Evolutionary conservation across 306 rosid species (phyloP).

Genomic region (Dryas drummondii): DNA sequence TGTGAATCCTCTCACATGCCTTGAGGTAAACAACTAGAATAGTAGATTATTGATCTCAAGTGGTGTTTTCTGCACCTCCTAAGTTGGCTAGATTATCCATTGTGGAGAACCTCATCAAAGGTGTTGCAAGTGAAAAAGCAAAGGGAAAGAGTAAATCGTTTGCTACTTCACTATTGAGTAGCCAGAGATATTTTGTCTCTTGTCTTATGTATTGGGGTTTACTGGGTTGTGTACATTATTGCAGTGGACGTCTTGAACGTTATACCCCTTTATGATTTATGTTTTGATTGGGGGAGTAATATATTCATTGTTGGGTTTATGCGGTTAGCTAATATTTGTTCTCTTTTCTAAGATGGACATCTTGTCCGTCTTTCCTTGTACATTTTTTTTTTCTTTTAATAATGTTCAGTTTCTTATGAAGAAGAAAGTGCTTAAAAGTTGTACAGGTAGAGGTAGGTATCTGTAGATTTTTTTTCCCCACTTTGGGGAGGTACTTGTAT

Average conservation of each 20-base stretch:
- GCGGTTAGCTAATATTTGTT: no score
- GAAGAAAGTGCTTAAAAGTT: background rate
- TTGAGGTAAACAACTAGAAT: background rate
- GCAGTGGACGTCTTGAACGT: background rate
- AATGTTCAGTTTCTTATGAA: background rate
- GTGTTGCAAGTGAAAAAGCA: background rate
- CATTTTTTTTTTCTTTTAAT: no score
- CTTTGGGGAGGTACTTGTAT: background rate
- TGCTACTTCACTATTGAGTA: background rate
- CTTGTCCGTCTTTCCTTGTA: no score
- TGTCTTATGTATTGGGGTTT: background rate
- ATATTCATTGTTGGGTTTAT: no score
- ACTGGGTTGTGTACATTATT: background rate
- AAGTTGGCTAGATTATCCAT: background rate
- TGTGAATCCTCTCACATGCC: background rate
- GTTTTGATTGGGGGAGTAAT: background rate
- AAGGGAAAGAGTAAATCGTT: background rate
- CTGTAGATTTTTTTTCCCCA: background rate
- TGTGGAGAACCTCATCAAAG: background rate
- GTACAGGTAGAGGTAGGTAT: background rate
- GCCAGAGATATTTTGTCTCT: background rate
- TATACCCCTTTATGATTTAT: background rate
- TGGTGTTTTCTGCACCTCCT: background rate
- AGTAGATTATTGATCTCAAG: background rate
- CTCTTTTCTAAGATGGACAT: no score